Conservation (phyloP, 805 yeast genomes). For the Metschnikowia dekortorum region DNA sequence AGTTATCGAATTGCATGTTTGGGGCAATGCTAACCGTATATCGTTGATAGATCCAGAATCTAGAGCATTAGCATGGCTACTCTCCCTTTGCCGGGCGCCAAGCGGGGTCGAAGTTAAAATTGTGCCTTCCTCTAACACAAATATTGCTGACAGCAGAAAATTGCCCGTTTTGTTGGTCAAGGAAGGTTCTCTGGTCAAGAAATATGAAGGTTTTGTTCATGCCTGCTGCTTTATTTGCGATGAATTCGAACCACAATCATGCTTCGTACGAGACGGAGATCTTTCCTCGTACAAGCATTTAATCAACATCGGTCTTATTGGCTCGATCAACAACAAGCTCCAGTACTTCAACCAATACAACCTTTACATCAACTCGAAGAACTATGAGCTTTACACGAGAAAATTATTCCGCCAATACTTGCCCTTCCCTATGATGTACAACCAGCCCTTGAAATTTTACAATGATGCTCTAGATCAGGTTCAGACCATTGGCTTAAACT, state of each 20-base stretch:
- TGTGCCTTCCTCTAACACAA: conserved; percentile 56
- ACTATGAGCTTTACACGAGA: conserved; percentile 60
- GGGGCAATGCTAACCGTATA: conserved; percentile 44
- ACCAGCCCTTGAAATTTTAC: conserved; percentile 51
- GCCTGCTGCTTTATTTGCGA: conserved; percentile 32
- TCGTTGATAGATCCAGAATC: conserved; percentile 51
- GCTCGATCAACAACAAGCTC: conserved; percentile 39
- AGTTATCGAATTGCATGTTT: conserved; percentile 40
- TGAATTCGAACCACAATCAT: conserved; percentile 11
- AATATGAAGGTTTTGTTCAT: conserved; percentile 36
- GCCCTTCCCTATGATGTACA: conserved; percentile 74
- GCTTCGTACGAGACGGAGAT: conserved; percentile 10
- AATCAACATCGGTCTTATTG: conserved; percentile 42
- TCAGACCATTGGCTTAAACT: conserved; percentile 26
- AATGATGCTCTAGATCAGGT: conserved; percentile 33
- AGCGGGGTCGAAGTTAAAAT: conserved; percentile 24
- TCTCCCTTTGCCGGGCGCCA: conserved; percentile 21
- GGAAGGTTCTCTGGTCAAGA: conserved; percentile 14
- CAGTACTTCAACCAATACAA: conserved; percentile 52
- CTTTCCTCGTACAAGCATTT: conserved; percentile 24
- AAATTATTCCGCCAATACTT: conserved; percentile 47
- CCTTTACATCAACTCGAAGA: conserved; percentile 49
- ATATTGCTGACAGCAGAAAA: conserved; percentile 43
- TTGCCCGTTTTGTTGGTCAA: conserved; percentile 44
- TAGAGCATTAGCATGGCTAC: conserved; percentile 43